A percentile compares a stretch with the other conserved stretches of the same genome.
phyloP scores from a whole-genome alignment of 202 grass and related monocot species.

The Panicum virgatum region DNA sequence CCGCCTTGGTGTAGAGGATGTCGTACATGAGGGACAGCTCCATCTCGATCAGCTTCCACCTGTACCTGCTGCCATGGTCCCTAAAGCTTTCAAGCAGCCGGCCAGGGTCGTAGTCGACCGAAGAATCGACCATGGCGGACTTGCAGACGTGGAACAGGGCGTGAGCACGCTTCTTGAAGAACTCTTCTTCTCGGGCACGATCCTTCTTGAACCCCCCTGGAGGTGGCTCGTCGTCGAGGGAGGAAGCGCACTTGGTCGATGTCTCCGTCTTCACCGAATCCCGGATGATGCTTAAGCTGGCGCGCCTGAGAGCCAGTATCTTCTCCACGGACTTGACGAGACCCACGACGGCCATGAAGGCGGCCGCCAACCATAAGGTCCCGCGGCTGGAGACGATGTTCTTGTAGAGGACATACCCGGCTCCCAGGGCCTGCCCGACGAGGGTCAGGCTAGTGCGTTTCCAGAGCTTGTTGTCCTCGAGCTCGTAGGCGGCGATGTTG shows the following conservation, averaged over 20 bases:
- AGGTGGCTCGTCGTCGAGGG: background rate
- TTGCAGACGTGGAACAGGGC: constrained; percentile 40
- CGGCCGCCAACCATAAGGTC: background rate
- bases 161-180: constrained; percentile 9
- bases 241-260: background rate
- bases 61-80: background rate
- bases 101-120: background rate
- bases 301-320: constrained; percentile 27
- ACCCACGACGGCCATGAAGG: too few relatives aligned
- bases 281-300: constrained; percentile 36
- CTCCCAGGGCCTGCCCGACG: background rate
- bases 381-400: background rate
- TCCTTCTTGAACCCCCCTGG: background rate
- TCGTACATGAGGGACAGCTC: constrained; percentile 55
- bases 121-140: constrained; percentile 26
- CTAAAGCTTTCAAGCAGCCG: background rate
- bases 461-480: background rate
- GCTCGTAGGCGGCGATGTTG: background rate
- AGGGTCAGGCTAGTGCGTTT: background rate
- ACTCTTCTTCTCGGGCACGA: background rate
- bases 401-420: background rate
- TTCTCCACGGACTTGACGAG: background rate
- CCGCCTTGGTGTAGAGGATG: constrained; percentile 44
- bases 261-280: background rate
- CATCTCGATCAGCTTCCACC: constrained; percentile 36